phyloP scores from a whole-genome alignment of 75 land plant genomes.

The Sequoia sempervirens region DNA sequence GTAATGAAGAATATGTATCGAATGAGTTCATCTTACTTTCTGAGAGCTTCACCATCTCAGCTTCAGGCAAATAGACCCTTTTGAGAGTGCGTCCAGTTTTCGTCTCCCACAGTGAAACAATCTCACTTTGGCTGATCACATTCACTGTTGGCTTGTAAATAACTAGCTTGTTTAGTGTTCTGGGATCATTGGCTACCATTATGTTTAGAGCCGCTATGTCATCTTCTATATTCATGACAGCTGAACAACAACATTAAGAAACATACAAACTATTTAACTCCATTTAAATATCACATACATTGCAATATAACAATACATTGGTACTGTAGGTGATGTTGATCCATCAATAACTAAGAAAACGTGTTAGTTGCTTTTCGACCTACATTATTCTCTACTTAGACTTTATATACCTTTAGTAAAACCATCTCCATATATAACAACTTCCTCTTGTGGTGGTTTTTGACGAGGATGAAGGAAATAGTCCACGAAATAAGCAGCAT shows the following conservation, averaged over 20 bases:
- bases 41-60: conserved; percentile 26
- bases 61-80: conserved; percentile 19
- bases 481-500: too few species aligned
- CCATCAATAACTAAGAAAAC: too few species aligned
- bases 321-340: too few species aligned
- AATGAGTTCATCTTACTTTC: conserved; percentile 17
- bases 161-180: conserved; percentile 14
- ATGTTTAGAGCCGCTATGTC: conserved; percentile 38
- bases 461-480: too few species aligned
- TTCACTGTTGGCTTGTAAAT: conserved; percentile 34
- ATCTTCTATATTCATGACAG: conserved; percentile 31
- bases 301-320: too few species aligned
- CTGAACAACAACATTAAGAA: conserved; percentile 10
- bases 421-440: too few species aligned
- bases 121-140: conserved; percentile 31
- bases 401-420: too few species aligned
- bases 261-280: not conserved
- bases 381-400: too few species aligned
- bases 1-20: not conserved
- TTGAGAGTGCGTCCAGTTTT: conserved; percentile 26
- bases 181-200: conserved; percentile 29
- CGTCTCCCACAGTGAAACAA: conserved; percentile 36
- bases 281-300: too few species aligned
- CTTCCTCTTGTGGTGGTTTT: too few species aligned
- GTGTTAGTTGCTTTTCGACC: too few species aligned